These are phyloP conservation scores for Podospora pseudopauciseta DNA, from an alignment of 495 filamentous ascomycete genomes.

Conservation along the genomic window DNA sequence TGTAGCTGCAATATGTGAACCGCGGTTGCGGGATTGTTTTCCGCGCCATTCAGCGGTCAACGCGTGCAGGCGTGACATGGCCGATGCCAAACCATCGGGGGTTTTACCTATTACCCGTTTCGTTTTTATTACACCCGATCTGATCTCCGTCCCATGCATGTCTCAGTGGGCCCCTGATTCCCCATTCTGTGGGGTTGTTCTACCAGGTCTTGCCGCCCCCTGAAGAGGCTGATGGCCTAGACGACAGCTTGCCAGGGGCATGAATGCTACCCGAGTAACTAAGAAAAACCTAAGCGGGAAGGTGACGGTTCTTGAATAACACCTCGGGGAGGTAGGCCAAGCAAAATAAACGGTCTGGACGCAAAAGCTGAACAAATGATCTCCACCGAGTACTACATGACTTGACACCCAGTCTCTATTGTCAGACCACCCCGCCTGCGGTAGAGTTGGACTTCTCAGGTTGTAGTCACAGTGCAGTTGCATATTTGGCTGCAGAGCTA, in stretches of 20 bases:
- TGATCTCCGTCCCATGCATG: not conserved
- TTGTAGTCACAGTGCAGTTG: not conserved
- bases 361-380: slow-evolving; percentile 3
- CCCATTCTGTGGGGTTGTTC: not conserved
- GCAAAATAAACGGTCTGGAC: not conserved
- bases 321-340: not conserved
- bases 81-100: not conserved
- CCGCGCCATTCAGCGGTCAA: not conserved
- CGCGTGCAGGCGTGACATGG: not conserved
- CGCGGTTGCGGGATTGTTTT: not conserved
- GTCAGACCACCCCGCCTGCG: not conserved
- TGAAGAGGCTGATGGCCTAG: not conserved
- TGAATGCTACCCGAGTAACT: not conserved
- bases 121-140: too few relatives aligned
- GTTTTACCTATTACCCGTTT: not conserved
- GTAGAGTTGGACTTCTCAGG: not conserved
- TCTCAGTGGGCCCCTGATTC: not conserved
- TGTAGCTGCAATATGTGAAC: not conserved
- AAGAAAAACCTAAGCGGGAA: not conserved
- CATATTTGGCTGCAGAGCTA: not conserved
- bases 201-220: not conserved
- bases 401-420: not conserved
- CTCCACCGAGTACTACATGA: not conserved
- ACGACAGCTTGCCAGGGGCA: not conserved
- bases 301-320: not conserved